Base-by-base conservation (phyloP, 2,329 filamentous ascomycete genomes). In the Ploettnerulaceae sp. region DNA sequence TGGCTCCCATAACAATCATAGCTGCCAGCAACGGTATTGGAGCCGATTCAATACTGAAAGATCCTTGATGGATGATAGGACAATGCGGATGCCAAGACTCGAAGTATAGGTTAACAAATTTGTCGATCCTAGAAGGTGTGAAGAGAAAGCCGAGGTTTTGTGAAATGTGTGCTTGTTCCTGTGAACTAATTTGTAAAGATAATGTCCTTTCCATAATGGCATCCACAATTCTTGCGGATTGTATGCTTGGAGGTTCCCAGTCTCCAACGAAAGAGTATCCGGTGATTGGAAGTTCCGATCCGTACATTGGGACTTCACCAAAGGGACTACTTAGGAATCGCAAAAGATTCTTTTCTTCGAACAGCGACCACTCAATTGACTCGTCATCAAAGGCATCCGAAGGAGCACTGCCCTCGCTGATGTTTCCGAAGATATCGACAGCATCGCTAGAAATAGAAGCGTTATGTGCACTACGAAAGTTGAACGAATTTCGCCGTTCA, bases 41-140 rank as follows among this genome's bases (percentile, higher is more conserved):
- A 3, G 62, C 62, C 1, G 59, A 60, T 11, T 69, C 63, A 2
- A 66, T 59, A 45, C 69, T 61, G 42, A 73, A 72, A 0, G 68
- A 65, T 4, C 67, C 63, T 7, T 56, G 51, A 51, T 73, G 69
- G 4, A 73, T 55, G 21, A 73, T 67, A 0, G 69, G 57, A 45
- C 66, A 69, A 45, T 69, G 70, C 2, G 64, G 64, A 25, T 73
- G 69, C 65, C 70, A 72, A 47, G 66, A 67, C 28, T 65, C 64
- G 46, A 72, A 72, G 44, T 71, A 73, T 3, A 70, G 56, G 1
- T 58, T 55, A 3, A 69, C 55, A 44, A 68, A 71, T 47, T 66
- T 70, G 11, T 63, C 62, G 24, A 71, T 69, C 20, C 64, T 65
- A 0, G 62, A 61, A 1, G 67, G 67, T 1, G 65, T 69, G 24